phyloP scores from a whole-genome alignment of 2,329 filamentous ascomycete genomes.

The Trichoderma atroviride region DNA sequence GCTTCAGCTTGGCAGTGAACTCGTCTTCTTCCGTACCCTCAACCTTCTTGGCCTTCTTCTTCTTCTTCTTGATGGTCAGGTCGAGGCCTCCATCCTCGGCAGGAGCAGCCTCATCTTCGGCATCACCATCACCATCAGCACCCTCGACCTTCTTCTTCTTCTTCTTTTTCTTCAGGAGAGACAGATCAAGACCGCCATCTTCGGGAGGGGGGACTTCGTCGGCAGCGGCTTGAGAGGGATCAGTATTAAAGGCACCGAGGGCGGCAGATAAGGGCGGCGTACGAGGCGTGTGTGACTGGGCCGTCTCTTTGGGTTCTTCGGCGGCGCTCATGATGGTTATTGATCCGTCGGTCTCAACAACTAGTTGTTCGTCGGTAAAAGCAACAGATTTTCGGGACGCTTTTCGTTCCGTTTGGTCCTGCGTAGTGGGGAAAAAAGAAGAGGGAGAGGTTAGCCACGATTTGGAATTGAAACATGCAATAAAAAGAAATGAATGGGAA shows the following conservation, averaged over 20 bases:
- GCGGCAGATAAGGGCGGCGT: conserved; percentile 62
- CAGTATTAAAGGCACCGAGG: conserved; percentile 58
- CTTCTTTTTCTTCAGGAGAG: conserved; percentile 87
- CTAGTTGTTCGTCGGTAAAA: conserved; percentile 83
- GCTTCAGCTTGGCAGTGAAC: conserved; percentile 62
- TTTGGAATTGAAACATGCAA: conserved; percentile 6
- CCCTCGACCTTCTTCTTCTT: conserved; percentile 52
- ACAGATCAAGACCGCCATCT: conserved; percentile 58
- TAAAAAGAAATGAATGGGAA: background rate
- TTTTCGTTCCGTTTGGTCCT: conserved; percentile 58
- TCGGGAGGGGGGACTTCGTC: conserved; percentile 51
- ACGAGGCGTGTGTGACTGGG: conserved; percentile 75
- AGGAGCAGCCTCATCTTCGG: conserved; percentile 43
- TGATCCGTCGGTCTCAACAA: conserved; percentile 88
- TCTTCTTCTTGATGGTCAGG: conserved; percentile 76
- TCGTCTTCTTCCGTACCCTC: conserved; percentile 64
- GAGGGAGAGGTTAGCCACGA: conserved; percentile 29
- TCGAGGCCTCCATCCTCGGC: conserved; percentile 53
- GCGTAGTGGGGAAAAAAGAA: conserved; percentile 31
- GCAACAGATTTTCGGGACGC: conserved; percentile 84
- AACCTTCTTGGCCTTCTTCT: conserved; percentile 71
- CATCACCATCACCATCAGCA: conserved; percentile 52
- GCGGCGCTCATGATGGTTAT: conserved; percentile 75
- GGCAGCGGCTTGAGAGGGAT: conserved; percentile 45
- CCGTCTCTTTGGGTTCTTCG: conserved; percentile 77